phyloP scores from a whole-genome alignment of 371 early-diverging fungal genomes.

The Fennellomyces sp. region DNA sequence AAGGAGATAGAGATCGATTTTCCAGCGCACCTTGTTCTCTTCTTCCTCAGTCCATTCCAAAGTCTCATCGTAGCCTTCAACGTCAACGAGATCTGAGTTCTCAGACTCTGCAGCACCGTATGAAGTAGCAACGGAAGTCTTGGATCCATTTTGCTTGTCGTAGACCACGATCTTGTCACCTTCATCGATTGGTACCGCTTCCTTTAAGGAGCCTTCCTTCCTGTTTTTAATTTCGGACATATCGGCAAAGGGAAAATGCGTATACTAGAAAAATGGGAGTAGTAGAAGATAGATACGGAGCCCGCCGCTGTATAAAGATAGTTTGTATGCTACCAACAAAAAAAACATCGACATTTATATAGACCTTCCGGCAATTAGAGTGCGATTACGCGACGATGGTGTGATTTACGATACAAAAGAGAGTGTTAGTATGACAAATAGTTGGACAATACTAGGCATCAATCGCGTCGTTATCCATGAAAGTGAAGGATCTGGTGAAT shows the following conservation, averaged over 20 bases:
- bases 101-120: too few relatives aligned
- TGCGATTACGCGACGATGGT: neutral
- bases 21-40: constrained; percentile 24
- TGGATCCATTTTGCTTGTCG: neutral
- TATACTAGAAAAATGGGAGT: too few relatives aligned
- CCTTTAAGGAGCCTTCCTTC: neutral
- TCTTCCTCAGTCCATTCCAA: constrained; percentile 43
- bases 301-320: neutral
- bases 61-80: constrained; percentile 15
- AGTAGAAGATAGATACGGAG: neutral
- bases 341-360: neutral
- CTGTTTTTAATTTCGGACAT: neutral
- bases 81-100: neutral
- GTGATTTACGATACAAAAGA: neutral
- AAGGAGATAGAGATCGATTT: constrained; percentile 34
- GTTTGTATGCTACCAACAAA: neutral
- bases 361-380: neutral
- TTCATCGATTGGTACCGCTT: neutral
- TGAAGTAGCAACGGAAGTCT: neutral
- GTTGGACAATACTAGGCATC: neutral
- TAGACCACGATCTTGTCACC: neutral
- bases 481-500: neutral
- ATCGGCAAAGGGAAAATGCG: neutral
- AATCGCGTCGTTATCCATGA: neutral
- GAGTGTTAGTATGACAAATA: neutral